Evolutionary conservation across 1,139 yeast species (phyloP).

Genomic region (Geotrichum candidum): DNA sequence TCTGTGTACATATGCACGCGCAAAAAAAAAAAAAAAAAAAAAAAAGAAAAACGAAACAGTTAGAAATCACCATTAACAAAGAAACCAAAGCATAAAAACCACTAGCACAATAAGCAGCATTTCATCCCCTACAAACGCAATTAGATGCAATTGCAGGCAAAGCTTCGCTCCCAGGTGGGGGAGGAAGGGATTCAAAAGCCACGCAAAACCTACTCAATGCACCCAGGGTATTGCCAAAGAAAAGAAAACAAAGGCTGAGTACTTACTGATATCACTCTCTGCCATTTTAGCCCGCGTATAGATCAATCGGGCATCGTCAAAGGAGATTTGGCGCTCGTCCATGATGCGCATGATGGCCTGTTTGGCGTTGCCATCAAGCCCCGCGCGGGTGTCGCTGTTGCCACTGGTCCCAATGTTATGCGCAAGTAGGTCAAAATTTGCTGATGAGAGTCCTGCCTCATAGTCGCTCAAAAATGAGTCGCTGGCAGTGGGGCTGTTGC

Average conservation of each 20-base stretch:
- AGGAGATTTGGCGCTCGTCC: constrained; percentile 44
- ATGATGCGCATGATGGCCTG: constrained; percentile 49
- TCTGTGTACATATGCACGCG: constrained; percentile 8
- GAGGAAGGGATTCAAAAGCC: too few species aligned
- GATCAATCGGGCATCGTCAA: constrained; percentile 64
- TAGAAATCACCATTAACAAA: neutral
- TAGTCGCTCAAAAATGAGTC: constrained; percentile 42
- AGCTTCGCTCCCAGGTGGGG: too few species aligned
- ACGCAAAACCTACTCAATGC: too few species aligned
- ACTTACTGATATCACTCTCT: constrained; percentile 48
- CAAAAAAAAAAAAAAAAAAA: neutral
- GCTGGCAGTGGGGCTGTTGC: neutral
- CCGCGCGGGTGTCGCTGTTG: constrained; percentile 46
- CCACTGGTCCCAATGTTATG: neutral
- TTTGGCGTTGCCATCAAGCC: constrained; percentile 54
- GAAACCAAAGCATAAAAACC: neutral
- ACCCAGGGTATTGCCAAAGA: neutral
- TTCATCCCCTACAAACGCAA: too few species aligned
- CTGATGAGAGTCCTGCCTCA: constrained; percentile 59
- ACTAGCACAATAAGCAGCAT: too few species aligned
- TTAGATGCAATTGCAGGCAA: too few species aligned
- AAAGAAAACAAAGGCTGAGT: neutral
- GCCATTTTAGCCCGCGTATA: constrained; percentile 46
- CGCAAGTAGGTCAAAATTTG: constrained; percentile 43
- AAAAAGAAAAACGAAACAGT: neutral